These are phyloP conservation scores for Colletotrichum falcatum DNA, from an alignment of 2,329 filamentous ascomycete genomes.

Conservation along the genomic window DNA sequence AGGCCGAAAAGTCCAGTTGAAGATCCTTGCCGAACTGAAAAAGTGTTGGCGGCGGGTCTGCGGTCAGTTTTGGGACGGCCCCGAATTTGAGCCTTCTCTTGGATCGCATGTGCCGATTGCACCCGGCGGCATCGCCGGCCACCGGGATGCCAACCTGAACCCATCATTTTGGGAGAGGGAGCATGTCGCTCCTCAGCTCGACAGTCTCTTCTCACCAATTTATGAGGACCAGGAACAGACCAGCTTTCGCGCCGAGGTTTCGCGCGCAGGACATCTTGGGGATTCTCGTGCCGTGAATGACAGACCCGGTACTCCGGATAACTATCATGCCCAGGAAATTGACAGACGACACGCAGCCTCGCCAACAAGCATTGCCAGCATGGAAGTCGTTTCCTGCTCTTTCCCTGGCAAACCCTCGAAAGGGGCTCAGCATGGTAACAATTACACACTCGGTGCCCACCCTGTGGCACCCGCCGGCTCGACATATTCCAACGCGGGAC, in stretches of 20 bases:
- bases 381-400: constrained; percentile 73
- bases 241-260: constrained; percentile 61
- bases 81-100: constrained; percentile 72
- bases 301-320: constrained; percentile 62
- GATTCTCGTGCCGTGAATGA: constrained; percentile 60
- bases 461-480: constrained; percentile 64
- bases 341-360: constrained; percentile 58
- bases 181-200: constrained; percentile 58
- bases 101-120: constrained; percentile 75
- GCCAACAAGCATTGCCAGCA: constrained; percentile 68
- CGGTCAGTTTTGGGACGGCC: constrained; percentile 86
- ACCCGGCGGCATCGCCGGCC: constrained; percentile 79
- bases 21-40: constrained; percentile 93
- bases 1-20: constrained; percentile 70
- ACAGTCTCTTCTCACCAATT: constrained; percentile 51
- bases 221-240: constrained; percentile 46
- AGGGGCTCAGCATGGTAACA: constrained; percentile 53
- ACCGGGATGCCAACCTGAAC: constrained; percentile 66
- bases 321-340: constrained; percentile 45
- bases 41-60: constrained; percentile 97
- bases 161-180: constrained; percentile 66
- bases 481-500: constrained; percentile 59
- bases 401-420: constrained; percentile 65
- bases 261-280: constrained; percentile 58
- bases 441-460: constrained; percentile 63